These are phyloP conservation scores for Myriosclerotinia scirpicola DNA, from an alignment of 2,329 filamentous ascomycete species.

Conservation along the genomic window DNA sequence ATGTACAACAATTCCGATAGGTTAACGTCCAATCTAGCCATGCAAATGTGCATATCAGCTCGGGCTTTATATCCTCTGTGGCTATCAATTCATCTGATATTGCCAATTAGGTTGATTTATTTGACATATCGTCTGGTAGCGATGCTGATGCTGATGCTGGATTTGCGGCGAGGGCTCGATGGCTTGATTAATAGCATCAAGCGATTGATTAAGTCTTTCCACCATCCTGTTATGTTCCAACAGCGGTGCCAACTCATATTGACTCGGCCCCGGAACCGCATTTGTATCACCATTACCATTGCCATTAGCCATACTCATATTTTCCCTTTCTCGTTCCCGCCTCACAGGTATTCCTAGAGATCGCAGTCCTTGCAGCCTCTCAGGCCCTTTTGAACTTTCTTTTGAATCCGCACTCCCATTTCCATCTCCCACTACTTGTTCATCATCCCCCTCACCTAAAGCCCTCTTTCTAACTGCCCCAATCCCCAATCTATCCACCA, in stretches of 20 bases:
- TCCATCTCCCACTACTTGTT: slow-evolving; percentile 18
- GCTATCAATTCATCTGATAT: neutral
- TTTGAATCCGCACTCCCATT: slow-evolving; percentile 21
- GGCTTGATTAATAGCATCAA: slow-evolving; percentile 1
- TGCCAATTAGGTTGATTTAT: neutral
- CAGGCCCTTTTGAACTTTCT: slow-evolving; percentile 10
- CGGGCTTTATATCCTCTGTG: neutral
- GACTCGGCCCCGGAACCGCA: neutral
- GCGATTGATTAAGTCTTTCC: neutral
- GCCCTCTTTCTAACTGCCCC: slow-evolving; percentile 9
- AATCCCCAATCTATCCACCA: slow-evolving; percentile 19
- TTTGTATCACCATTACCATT: neutral
- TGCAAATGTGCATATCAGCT: neutral
- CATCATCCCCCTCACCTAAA: slow-evolving; percentile 22
- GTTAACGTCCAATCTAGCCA: neutral
- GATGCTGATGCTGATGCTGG: neutral
- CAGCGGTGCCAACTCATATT: neutral
- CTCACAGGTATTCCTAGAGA: neutral
- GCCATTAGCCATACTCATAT: neutral
- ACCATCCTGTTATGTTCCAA: neutral
- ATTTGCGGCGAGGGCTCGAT: neutral
- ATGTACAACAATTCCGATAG: neutral
- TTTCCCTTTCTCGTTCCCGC: neutral
- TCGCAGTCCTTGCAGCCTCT: neutral
- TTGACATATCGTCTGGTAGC: neutral